Evolutionary conservation across 108 stramenopile species (phyloP), one percentile per base, ranked within the genome.

Genomic region (Pseudonitzschia multiseries): DNA sequence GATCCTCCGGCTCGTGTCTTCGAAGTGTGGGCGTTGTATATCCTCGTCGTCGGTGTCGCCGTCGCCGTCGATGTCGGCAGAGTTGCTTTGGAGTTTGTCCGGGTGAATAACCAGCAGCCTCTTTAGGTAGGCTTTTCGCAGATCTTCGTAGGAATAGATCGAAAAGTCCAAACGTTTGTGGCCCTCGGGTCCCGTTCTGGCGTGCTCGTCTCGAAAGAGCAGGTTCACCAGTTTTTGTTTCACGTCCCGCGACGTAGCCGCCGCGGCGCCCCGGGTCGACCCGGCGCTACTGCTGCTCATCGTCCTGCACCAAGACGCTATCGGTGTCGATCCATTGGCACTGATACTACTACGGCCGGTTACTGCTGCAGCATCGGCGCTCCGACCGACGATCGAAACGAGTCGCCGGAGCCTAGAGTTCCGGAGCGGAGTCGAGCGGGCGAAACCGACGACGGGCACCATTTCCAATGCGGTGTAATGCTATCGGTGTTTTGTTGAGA

Each of bases 71-170:
- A 40, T 20, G 15, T 18, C 36, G 8, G 10, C 27, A 27, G 29
- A 27, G 15, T 62, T 62, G n/a, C 14, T 33, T 15, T 33, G 10
- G 18, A 40, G 0, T 67, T 89, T 92, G 61, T 94, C 93, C 8
- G 93, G 93, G 71, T 94, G 93, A 69, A 94, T 78, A 32, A 57
- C 71, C 22, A 91, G 89, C 12, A 87, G 69, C 50, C 76, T 70
- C 36, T 80, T 44, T 12, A 94, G 53, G 43, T 91, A 94, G 1
- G 84, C 87, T 15, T 61, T 74, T 44, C 86, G 76, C 24, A 94
- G 72, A 56, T 87, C 75, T 14, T 67, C 44, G 75, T 87, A 84
- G 0, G 87, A 77, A 57, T 86, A 87, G 3, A 46, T 48, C 10
- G 83, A 57, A 60, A 36, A 54, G 67, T 87, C 85, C n/a, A 86